Evolutionary conservation across 148 eudicot genomes (phyloP).

Genomic region (Rhododendron molle): DNA sequence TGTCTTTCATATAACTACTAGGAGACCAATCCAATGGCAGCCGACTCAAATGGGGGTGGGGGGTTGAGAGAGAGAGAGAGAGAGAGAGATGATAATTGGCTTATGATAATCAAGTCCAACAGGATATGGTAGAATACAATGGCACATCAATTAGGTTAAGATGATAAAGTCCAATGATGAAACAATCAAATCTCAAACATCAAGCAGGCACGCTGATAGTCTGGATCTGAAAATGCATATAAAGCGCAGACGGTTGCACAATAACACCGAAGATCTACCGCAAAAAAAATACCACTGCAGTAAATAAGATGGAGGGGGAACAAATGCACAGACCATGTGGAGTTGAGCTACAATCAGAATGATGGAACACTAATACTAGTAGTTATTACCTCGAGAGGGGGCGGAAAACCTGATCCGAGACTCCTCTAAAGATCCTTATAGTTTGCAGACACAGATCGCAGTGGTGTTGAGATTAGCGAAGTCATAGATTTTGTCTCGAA

Average conservation of each 20-base stretch:
- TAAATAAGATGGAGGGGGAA: neutral
- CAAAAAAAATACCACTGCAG: neutral
- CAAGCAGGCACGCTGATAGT: neutral
- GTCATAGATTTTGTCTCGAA: neutral
- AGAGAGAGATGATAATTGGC: neutral
- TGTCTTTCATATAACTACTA: neutral
- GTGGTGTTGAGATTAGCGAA: neutral
- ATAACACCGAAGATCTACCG: neutral
- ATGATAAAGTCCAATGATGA: neutral
- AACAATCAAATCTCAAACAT: neutral
- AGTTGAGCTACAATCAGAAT: neutral
- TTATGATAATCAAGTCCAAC: neutral
- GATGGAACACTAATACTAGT: neutral
- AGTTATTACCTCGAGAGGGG: conserved; percentile 3
- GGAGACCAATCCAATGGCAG: neutral
- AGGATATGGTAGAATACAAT: neutral
- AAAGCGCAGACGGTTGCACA: neutral
- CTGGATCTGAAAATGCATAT: neutral
- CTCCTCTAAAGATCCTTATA: neutral
- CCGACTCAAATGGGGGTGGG: neutral
- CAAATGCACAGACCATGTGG: neutral
- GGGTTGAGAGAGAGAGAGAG: too few relatives aligned
- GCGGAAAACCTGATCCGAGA: conserved; percentile 2
- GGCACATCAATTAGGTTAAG: neutral
- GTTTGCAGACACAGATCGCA: neutral